These are phyloP conservation scores for Trichophyton verrucosum DNA, from an alignment of 2,329 filamentous ascomycete genomes.

Conservation along the genomic window DNA sequence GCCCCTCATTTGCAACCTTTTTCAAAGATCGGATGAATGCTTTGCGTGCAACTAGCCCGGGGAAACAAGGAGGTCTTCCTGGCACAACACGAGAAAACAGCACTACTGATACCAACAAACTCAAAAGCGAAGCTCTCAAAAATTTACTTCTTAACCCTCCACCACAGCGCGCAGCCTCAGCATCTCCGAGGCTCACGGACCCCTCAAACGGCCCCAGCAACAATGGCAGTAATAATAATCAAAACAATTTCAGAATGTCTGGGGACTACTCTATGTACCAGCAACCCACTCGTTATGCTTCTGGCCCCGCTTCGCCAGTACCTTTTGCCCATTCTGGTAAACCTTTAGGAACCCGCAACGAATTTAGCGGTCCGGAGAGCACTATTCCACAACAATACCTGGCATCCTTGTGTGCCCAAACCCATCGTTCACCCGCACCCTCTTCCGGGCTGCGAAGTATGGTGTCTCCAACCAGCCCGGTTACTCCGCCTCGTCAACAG, in stretches of 20 bases:
- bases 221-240: neutral
- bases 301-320: neutral
- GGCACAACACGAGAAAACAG: conserved; percentile 22
- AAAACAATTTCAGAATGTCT: neutral
- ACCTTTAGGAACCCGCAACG: neutral
- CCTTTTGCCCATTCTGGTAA: neutral
- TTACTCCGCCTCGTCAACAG: conserved; percentile 8
- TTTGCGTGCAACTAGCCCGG: conserved; percentile 24
- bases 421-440: conserved; percentile 14
- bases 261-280: neutral
- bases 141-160: conserved; percentile 33
- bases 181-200: conserved; percentile 17
- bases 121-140: conserved; percentile 36
- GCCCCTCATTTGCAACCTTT: conserved; percentile 54
- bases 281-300: neutral
- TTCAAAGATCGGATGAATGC: conserved; percentile 37
- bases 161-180: conserved; percentile 25
- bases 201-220: neutral
- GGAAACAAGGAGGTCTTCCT: conserved; percentile 4
- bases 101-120: conserved; percentile 23
- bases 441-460: conserved; percentile 25
- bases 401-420: conserved; percentile 16
- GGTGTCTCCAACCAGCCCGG: conserved; percentile 17
- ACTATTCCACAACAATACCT: conserved; percentile 17
- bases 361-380: conserved; percentile 8